Base-by-base conservation (phyloP, 257 asterid species). In the Fraxinus excelsior region DNA sequence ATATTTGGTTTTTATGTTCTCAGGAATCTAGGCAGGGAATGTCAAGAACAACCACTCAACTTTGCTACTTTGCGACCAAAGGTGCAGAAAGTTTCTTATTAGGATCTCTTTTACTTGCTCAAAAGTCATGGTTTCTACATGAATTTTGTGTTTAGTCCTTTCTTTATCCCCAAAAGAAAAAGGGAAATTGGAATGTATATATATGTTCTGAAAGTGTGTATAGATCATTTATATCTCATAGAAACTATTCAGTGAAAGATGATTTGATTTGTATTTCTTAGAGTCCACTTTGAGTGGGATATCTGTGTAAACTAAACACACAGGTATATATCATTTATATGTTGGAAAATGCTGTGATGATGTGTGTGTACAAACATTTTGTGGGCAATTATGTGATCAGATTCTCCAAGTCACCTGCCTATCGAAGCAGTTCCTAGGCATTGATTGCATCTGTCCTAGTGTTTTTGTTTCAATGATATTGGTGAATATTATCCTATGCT, bases 1-100 rank as follows among this genome's bases (percentile, higher is more conserved):
- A 65, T 26, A 19, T 42, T 67, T 53, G 76, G n/a, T 21, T 76
- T 42, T 67, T 53, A 74, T 21, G 74, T 26, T 31, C 71, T 70
- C 88, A 86, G 90, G 73, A 67, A 60, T 49, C 28, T 58, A 71
- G 81, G 65, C 81, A 69, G 46, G 83, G 76, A 68, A 69, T 83
- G 53, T 78, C 78, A 12, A 82, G 79, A 68, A 60, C 82, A 72
- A 71, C 81, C 23, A 79, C 85, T 67, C 89, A 80, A 67, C 71
- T 83, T 34, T 80, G 74, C 67, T 75, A 70, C 76, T 81, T 78
- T 72, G 81, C 91, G 35, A 77, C 89, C 23, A 78, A 74, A 85
- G 88, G 88, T 87, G 21, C 81, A 40, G 34, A 60, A 42, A 65
- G 12, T 18, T 67, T 62, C 13, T 49, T 72, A 9, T 75, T 74